phyloP scores from a whole-genome alignment of 2,329 filamentous ascomycete genomes.

The Nothophaeocryptopus gaeumannii region DNA sequence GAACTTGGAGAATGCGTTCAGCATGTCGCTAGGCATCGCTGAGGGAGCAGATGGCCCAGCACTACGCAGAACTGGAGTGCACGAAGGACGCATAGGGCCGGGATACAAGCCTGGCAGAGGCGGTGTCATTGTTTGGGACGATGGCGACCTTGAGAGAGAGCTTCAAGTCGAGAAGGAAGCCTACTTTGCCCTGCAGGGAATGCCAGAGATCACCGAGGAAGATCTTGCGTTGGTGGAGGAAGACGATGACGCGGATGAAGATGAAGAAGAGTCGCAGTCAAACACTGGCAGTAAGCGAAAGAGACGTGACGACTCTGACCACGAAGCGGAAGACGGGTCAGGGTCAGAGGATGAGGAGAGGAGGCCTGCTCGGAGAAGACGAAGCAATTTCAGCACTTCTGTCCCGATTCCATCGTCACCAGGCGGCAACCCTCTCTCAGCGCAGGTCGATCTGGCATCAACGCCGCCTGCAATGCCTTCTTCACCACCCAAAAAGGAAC shows the following conservation, averaged over 20 bases:
- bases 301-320: constrained; percentile 70
- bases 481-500: constrained; percentile 59
- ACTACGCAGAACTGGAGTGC: constrained; percentile 62
- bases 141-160: constrained; percentile 89
- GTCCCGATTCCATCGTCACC: constrained; percentile 71
- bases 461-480: constrained; percentile 43
- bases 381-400: constrained; percentile 77
- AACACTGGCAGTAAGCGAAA: constrained; percentile 58
- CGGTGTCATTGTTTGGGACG: constrained; percentile 91
- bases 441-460: constrained; percentile 32
- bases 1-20: constrained; percentile 93
- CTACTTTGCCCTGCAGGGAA: constrained; percentile 79
- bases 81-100: constrained; percentile 67
- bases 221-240: constrained; percentile 61
- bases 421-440: constrained; percentile 30
- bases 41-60: constrained; percentile 27
- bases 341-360: constrained; percentile 64
- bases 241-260: constrained; percentile 44
- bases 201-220: constrained; percentile 83
- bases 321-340: constrained; percentile 59
- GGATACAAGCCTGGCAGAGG: constrained; percentile 75
- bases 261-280: constrained; percentile 32
- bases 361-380: constrained; percentile 72
- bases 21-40: constrained; percentile 35
- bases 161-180: constrained; percentile 72